Conservation (phyloP, 305 asterid species). For the Fraxinus greggii region DNA sequence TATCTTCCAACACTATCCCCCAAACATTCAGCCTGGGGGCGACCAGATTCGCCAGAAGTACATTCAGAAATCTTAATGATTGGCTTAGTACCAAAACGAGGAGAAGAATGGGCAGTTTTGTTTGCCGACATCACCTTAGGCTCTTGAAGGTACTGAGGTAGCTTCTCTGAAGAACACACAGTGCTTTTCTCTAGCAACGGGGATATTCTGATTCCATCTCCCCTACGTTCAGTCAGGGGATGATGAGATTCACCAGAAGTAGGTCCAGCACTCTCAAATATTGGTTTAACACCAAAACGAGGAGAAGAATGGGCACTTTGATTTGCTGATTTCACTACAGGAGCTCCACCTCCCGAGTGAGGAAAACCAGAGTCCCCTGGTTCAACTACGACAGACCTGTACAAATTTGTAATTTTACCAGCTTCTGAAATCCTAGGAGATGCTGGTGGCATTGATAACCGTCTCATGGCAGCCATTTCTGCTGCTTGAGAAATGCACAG, state of each 20-base stretch:
- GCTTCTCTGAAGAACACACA: conserved; percentile 24
- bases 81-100: conserved; percentile 36
- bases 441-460: conserved; percentile 60
- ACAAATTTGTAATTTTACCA: conserved; percentile 40
- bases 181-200: conserved; percentile 26
- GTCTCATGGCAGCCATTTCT: conserved; percentile 75
- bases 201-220: background rate
- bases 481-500: conserved; percentile 95
- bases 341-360: conserved; percentile 17
- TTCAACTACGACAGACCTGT: conserved; percentile 29
- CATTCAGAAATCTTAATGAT: conserved; percentile 27
- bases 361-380: conserved; percentile 33
- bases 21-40: conserved; percentile 5
- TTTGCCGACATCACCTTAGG: conserved; percentile 23
- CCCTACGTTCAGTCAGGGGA: background rate
- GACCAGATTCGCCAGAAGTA: conserved; percentile 21
- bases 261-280: background rate
- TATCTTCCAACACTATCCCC: conserved; percentile 13
- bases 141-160: conserved; percentile 23
- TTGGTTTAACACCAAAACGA: conserved; percentile 19
- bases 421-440: conserved; percentile 69
- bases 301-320: conserved; percentile 40
- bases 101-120: conserved; percentile 24
- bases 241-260: conserved; percentile 18
- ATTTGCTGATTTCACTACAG: conserved; percentile 31